Evolutionary conservation across 768 basidiomycete genomes (phyloP), one percentile per base, ranked within the genome.

Genomic region (Calocera viscosa): DNA sequence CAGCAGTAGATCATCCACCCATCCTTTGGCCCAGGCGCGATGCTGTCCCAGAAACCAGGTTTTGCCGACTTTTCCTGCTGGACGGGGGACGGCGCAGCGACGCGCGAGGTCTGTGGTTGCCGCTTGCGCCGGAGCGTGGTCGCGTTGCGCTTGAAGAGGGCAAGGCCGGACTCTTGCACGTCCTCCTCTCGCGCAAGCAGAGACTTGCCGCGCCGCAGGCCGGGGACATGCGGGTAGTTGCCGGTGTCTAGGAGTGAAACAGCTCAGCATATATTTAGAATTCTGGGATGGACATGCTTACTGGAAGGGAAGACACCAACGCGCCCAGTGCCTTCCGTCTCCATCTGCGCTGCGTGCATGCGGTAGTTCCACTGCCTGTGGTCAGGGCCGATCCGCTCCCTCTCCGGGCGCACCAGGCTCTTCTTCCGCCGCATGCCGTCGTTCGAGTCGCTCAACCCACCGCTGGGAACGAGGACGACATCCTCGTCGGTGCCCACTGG

Each of bases 321-420:
- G 53, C 81, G 73, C 41, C 82, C 82, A 35, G 78, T 78, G n/a
- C 84, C 82, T 72, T 89, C 86, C 66, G 87, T 80, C 76, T 87
- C 85, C 73, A 90, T 78, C 74, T 86, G 84, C 26, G 88, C 88
- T 22, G 91, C 91, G 77, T 90, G 93, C 67, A 82, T 85, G 65
- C 91, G 86, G 77, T 98, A 98, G 77, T 97, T 89, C 87, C 88
- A 98, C 72, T 94, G 87, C 64, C 93, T 84, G 80, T 97, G 93
- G 43, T 86, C 86, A 11, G 94, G 93, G 73, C 97, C 94, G 71
- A 97, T 91, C 81, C 94, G 92, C 80, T 96, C 94, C 67, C 95
- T 81, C 76, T 99, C 95, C 2, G 95, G 95, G 66, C 83, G 80
- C 65, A 97, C 90, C 19, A 99, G 82, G 74, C 88, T 90, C 82